phyloP scores from a whole-genome alignment of 2,329 filamentous ascomycete genomes.

The Cryphonectria carpinicola region DNA sequence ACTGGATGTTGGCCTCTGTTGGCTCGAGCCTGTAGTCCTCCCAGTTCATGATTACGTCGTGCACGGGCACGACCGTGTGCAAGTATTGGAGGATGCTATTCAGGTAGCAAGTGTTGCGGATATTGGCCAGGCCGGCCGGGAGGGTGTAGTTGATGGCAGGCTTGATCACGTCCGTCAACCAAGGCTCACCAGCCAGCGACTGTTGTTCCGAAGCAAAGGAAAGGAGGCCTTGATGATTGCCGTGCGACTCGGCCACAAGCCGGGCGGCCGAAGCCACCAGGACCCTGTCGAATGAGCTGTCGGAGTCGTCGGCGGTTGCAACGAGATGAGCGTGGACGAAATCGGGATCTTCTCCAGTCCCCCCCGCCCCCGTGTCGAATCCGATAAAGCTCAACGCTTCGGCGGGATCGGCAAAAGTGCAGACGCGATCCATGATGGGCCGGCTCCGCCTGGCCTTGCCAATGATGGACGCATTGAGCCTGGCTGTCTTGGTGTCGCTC shows the following conservation, averaged over 20 bases:
- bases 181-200: conserved; percentile 19
- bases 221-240: conserved; percentile 13
- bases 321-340: conserved; percentile 20
- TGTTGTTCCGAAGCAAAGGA: conserved; percentile 16
- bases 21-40: conserved; percentile 72
- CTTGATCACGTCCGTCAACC: conserved; percentile 16
- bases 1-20: conserved; percentile 63
- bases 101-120: conserved; percentile 96
- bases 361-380: conserved; percentile 18
- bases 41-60: conserved; percentile 79
- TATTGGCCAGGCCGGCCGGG: conserved; percentile 88
- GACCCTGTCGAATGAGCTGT: conserved; percentile 22
- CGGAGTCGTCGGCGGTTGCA: conserved; percentile 14
- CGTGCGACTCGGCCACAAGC: conserved; percentile 14
- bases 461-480: conserved; percentile 37
- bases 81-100: conserved; percentile 97
- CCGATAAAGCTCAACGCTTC: conserved; percentile 33
- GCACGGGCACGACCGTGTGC: conserved; percentile 82
- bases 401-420: conserved; percentile 28
- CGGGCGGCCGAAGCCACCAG: conserved; percentile 23
- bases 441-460: conserved; percentile 33
- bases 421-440: conserved; percentile 29
- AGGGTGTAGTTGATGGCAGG: conserved; percentile 51
- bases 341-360: conserved; percentile 4
- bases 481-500: conserved; percentile 28